Evolutionary conservation across 1,139 yeast genomes (phyloP).

Genomic region (Yamadazyma songkhlaensis): DNA sequence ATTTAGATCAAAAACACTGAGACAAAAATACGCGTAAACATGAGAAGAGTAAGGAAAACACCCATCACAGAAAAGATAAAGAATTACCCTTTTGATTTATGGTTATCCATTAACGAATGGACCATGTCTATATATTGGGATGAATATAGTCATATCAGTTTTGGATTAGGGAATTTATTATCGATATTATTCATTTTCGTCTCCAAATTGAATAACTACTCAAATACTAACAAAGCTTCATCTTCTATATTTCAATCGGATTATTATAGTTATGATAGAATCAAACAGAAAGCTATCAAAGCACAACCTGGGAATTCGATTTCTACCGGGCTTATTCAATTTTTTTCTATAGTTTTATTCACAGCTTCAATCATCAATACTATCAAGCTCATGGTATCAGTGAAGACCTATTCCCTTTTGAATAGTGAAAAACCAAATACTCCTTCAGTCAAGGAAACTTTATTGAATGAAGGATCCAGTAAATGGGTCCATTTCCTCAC

Average conservation of each 20-base stretch:
- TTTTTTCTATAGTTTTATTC: constrained; percentile 3
- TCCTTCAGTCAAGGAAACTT: constrained; percentile 31
- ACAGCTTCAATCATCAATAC: constrained; percentile 4
- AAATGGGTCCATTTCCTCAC: constrained; percentile 5
- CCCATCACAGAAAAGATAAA: constrained; percentile 38
- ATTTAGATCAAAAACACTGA: background rate
- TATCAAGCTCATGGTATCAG: constrained; percentile 1
- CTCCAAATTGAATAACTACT: constrained; percentile 3
- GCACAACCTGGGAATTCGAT: constrained; percentile 1
- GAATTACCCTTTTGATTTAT: constrained; percentile 57
- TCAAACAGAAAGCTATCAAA: constrained; percentile 18
- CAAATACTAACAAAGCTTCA: constrained; percentile 4
- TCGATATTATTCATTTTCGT: constrained; percentile 5
- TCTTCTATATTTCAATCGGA: constrained; percentile 26
- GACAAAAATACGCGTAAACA: constrained; percentile 11
- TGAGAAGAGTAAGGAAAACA: constrained; percentile 22
- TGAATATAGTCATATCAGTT: constrained; percentile 39
- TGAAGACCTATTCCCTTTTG: constrained; percentile 6
- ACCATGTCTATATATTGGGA: constrained; percentile 67
- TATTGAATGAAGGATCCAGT: constrained; percentile 14
- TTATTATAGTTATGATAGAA: constrained; percentile 30
- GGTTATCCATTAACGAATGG: constrained; percentile 51
- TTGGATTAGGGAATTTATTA: constrained; percentile 13
- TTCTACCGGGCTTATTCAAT: constrained; percentile 4
- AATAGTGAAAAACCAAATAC: constrained; percentile 27